These are phyloP conservation scores for Tothia fuscella DNA, from an alignment of 2,329 filamentous ascomycete genomes.

Conservation along the genomic window DNA sequence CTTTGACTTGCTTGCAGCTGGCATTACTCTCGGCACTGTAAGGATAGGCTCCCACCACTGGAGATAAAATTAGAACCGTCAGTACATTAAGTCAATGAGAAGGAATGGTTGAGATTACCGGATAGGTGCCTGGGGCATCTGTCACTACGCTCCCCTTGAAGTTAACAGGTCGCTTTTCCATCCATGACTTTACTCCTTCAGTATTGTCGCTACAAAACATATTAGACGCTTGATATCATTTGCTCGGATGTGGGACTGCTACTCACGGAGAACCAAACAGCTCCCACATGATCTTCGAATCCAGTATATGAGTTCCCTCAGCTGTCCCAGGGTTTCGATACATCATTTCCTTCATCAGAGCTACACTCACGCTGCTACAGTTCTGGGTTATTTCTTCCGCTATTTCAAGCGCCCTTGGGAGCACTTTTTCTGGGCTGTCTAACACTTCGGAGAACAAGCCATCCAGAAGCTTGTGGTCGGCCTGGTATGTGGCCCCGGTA, in stretches of 20 bases:
- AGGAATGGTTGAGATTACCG: too few species aligned
- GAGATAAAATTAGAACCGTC: too few species aligned
- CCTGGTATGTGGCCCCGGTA: slow-evolving; percentile 49
- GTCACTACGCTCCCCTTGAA: slow-evolving; percentile 50
- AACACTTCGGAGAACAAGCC: slow-evolving; percentile 56
- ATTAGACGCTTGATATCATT: not conserved
- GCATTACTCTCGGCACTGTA: not conserved
- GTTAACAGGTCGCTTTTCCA: slow-evolving; percentile 53
- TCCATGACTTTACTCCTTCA: slow-evolving; percentile 57
- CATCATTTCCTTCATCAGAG: slow-evolving; percentile 61
- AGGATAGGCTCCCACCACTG: slow-evolving; percentile 4
- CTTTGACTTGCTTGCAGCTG: not conserved
- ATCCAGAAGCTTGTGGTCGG: slow-evolving; percentile 38
- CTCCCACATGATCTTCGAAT: slow-evolving; percentile 51
- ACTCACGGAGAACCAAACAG: slow-evolving; percentile 36
- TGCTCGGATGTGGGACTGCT: not conserved
- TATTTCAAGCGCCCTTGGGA: slow-evolving; percentile 52
- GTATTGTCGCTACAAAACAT: slow-evolving; percentile 39
- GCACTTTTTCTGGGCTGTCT: slow-evolving; percentile 44
- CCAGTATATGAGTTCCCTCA: slow-evolving; percentile 59
- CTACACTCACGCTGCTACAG: slow-evolving; percentile 50
- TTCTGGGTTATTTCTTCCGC: slow-evolving; percentile 56
- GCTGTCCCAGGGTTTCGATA: slow-evolving; percentile 47
- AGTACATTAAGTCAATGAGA: too few species aligned
- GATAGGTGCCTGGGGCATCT: slow-evolving; percentile 48